Evolutionary conservation across 768 basidiomycete genomes (phyloP), one percentile per base, ranked within the genome.

Genomic region (Tulasnella sp.): DNA sequence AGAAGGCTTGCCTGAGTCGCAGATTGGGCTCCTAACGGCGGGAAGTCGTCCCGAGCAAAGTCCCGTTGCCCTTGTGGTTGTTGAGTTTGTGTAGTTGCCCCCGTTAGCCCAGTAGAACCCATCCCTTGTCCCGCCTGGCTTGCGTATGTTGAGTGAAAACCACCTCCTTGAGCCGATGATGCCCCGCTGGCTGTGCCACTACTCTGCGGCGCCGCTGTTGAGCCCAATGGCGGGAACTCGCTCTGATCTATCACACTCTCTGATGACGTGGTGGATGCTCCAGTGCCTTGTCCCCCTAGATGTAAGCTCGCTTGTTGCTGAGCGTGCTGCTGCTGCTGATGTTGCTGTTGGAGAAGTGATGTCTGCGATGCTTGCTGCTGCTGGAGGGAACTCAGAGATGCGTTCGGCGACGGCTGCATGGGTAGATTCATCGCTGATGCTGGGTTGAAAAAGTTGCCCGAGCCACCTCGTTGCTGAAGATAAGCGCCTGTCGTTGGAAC

Each of bases 31-130:
- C 93, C 92, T 37, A 96, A 86, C 23, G 94, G 94, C 73, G 94
- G 94, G 83, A 96, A 95, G 85, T 96, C 94, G 81, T 95, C 93
- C 55, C 91, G 90, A n/a, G 77, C 92, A 79, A 95, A 93, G 83
- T 92, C 91, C 82, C 91, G 86, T 23, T 57, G 55, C 11, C 20
- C 23, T 29, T 57, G 55, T 57, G 55, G 55, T 77, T 88, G 84
- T 80, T 88, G 87, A 32, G 73, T 9, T 39, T 39, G 39, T 9
- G 39, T 84, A 77, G 84, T 81, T 70, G 81, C 84, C 55, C 85
- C 83, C 71, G 84, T 82, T 69, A 71, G 77, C 73, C 70, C 76
- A 76, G 84, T 82, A 73, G 84, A 84, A 51, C 83, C 85, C 80
- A 71, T 85, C 87, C 90, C 35, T 89, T 90, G 46, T 92, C 55